A percentile compares a stretch with the other conserved stretches of the same genome.
Conservation (phyloP, 306 rosid genomes). For the Ammopiptanthus mongolicus region DNA sequence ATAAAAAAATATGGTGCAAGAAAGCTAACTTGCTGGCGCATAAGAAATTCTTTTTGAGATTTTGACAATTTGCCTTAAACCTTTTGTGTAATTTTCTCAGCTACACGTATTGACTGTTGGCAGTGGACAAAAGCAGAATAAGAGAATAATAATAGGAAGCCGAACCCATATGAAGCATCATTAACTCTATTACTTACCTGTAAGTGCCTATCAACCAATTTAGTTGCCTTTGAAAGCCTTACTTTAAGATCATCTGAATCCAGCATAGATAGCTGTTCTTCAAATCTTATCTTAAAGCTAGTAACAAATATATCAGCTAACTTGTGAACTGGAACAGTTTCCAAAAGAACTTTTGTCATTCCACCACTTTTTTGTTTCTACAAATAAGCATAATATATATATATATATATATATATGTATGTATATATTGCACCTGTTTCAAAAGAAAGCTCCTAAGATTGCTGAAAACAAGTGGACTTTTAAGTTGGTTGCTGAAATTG, state of each 20-base stretch:
- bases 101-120: too few relatives aligned
- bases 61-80: constrained; percentile 97
- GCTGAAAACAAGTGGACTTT: too few relatives aligned
- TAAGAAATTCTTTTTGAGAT: constrained; percentile 95
- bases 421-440: too few relatives aligned
- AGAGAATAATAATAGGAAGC: constrained; percentile 13
- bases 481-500: too few relatives aligned
- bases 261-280: constrained; percentile 88
- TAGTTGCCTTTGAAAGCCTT: constrained; percentile 96
- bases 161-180: constrained; percentile 17
- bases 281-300: constrained; percentile 97
- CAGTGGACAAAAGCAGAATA: constrained; percentile 31
- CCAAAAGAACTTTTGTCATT: too few relatives aligned
- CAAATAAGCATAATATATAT: constrained; percentile 28
- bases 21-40: constrained; percentile 89
- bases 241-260: constrained; percentile 90
- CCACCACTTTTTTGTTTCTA: constrained; percentile 98
- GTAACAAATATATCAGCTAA: too few relatives aligned
- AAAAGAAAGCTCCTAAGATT: too few relatives aligned
- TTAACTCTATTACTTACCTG: constrained; percentile 51
- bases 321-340: too few relatives aligned
- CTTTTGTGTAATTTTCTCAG: constrained; percentile 95
- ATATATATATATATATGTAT: too few relatives aligned
- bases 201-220: constrained; percentile 93
- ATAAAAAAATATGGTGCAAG: constrained; percentile 11